Evolutionary conservation across 164 flowering plant species (phyloP).

Genomic region (Vitis cinerea): DNA sequence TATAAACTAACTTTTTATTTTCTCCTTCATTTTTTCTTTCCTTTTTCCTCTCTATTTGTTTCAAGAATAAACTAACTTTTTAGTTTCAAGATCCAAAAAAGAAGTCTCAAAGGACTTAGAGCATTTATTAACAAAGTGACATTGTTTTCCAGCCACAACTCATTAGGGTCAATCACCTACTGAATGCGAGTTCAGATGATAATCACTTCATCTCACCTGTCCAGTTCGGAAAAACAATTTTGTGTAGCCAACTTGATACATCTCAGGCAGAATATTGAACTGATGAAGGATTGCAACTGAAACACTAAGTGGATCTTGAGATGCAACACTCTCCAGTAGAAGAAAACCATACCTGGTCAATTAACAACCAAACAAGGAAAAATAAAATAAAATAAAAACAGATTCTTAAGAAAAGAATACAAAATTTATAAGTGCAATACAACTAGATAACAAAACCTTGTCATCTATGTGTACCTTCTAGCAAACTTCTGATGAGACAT

Average conservation of each 20-base stretch:
- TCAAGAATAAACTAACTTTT: too few relatives aligned
- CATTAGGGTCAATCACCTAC: too few relatives aligned
- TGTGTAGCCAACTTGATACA: conserved; percentile 99
- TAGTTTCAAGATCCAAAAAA: too few relatives aligned
- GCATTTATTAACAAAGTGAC: too few relatives aligned
- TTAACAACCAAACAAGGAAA: background rate
- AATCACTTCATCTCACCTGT: conserved; percentile 50
- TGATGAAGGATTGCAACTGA: conserved; percentile 99
- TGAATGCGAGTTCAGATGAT: too few relatives aligned
- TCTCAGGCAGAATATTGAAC: conserved; percentile 87
- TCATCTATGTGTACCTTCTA: conserved; percentile 54
- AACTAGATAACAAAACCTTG: background rate
- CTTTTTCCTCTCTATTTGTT: too few relatives aligned
- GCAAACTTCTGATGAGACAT: conserved; percentile 98
- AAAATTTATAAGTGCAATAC: background rate
- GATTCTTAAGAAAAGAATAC: background rate
- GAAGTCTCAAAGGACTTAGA: too few relatives aligned
- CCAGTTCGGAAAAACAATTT: conserved; percentile 98
- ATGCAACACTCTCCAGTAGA: conserved; percentile 72
- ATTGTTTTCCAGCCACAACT: too few relatives aligned
- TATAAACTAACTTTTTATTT: too few relatives aligned
- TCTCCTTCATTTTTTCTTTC: too few relatives aligned
- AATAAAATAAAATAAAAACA: background rate
- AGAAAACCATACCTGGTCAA: conserved; percentile 87
- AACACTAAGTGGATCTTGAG: conserved; percentile 93